These are phyloP conservation scores for Ophiocordyceps robertsii DNA, from an alignment of 2,329 filamentous ascomycete genomes.

Conservation along the genomic window DNA sequence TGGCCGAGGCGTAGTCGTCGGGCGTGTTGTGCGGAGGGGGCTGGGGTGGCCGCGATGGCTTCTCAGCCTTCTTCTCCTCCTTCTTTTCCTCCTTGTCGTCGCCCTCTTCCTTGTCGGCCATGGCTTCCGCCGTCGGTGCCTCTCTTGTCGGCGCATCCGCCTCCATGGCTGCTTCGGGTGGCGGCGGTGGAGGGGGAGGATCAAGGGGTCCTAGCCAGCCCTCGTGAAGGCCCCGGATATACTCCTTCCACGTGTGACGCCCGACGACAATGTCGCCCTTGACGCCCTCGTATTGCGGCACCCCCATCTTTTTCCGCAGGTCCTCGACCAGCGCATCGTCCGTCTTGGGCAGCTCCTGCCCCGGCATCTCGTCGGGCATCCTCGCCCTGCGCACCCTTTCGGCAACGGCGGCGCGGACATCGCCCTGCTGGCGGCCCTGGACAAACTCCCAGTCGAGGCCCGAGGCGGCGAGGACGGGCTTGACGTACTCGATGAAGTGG, in stretches of 20 bases:
- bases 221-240: constrained; percentile 83
- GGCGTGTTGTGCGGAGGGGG: constrained; percentile 62
- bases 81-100: constrained; percentile 30
- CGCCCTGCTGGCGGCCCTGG: constrained; percentile 84
- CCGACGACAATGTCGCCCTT: constrained; percentile 82
- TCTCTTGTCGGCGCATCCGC: constrained; percentile 2
- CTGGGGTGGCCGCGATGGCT: constrained; percentile 45
- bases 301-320: constrained; percentile 50
- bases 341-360: constrained; percentile 32
- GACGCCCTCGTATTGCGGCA: constrained; percentile 58
- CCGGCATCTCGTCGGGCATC: constrained; percentile 40
- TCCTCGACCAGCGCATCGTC: constrained; percentile 45
- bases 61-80: constrained; percentile 29
- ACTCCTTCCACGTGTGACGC: constrained; percentile 94
- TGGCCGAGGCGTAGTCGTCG: constrained; percentile 54
- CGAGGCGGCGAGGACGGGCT: constrained; percentile 79
- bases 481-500: constrained; percentile 91
- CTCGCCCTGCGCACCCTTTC: constrained; percentile 69
- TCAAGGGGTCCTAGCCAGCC: constrained; percentile 86
- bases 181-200: constrained; percentile 42
- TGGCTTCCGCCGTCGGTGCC: constrained; percentile 7
- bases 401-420: constrained; percentile 74
- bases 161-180: constrained; percentile 13
- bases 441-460: constrained; percentile 94
- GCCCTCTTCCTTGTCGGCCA: constrained; percentile 12